Base-by-base conservation (phyloP, 306 rosid species). In the Quercus engelmannii region DNA sequence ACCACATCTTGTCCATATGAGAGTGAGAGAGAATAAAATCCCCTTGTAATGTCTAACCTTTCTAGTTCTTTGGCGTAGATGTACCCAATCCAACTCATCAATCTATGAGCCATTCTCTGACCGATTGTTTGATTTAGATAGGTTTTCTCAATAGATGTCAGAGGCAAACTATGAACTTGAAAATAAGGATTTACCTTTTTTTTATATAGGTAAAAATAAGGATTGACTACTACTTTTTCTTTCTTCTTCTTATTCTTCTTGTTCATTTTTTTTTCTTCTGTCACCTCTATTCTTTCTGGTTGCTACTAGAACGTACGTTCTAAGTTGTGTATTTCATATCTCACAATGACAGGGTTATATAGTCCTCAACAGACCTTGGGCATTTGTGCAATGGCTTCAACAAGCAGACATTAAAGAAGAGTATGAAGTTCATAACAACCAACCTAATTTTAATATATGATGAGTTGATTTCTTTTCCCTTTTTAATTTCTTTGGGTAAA, bases 331-430 rank as follows among this genome's bases (percentile, higher is more conserved):
- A 58, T 10, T 43, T 49, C 25, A n/a, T 49, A 55, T 74, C 55
- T 31, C 31, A 67, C 49, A 68, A 41, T 83, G 6, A 43, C 97
- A 96, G 99, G 99, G 99, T 54, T 96, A 96, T 87, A 93, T 96
- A 80, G 99, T 96, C 75, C 97, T 96, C 83, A 96, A 96, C 82
- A 90, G 99, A 81, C 99, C 99, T 26, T 93, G 99, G 99, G 99
- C 99, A 46, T 96, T 96, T 91, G 99, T 96, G 59, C 99, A 96
- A 71, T 96, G 99, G 99, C 99, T 96, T 85, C 84, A 79, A 81
- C 79, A 90, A 78, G 97, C 98, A 41, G 88, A 96, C 84, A 96
- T 96, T 62, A 87, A 91, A 88, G 99, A 96, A 91, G 99, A 96
- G 98, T 96, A 91, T 3, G 95, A 52, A 38, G 78, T 67, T 46